Evolutionary conservation across 306 rosid species (phyloP).

Genomic region (Begonia fuchsioides): DNA sequence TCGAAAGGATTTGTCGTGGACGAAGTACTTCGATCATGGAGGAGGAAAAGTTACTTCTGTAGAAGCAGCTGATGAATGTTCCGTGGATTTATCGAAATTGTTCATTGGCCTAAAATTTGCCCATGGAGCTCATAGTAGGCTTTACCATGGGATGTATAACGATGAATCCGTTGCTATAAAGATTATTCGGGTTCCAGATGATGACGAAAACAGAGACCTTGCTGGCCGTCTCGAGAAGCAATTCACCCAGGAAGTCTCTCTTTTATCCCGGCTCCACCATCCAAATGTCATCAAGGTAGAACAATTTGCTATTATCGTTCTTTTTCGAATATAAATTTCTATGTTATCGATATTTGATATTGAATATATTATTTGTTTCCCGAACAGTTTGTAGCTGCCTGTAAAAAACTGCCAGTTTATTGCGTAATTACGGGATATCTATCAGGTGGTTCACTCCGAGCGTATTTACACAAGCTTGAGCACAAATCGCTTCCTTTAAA

Average conservation of each 20-base stretch:
- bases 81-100: slow-evolving; percentile 63
- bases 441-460: slow-evolving; percentile 77
- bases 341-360: no score
- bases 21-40: slow-evolving; percentile 49
- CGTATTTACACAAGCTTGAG: slow-evolving; percentile 65
- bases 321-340: no score
- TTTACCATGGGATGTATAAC: slow-evolving; percentile 77
- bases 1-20: slow-evolving; percentile 55
- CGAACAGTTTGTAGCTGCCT: slow-evolving; percentile 70
- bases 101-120: slow-evolving; percentile 82
- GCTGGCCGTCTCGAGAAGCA: slow-evolving; percentile 65
- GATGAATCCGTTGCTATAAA: slow-evolving; percentile 72
- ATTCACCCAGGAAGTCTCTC: slow-evolving; percentile 62
- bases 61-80: slow-evolving; percentile 62
- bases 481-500: slow-evolving; percentile 32
- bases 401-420: slow-evolving; percentile 69
- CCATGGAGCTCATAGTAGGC: slow-evolving; percentile 92
- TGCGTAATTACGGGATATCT: slow-evolving; percentile 79
- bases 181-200: slow-evolving; percentile 60
- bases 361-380: no score
- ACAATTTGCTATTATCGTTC: no score
- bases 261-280: slow-evolving; percentile 68
- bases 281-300: slow-evolving; percentile 73
- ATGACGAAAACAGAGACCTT: slow-evolving; percentile 47
- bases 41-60: slow-evolving; percentile 64